A percentile compares a stretch with the other conserved stretches of the same genome.
Evolutionary conservation across 176 grass and related monocot species (phyloP).

Genomic region (Phragmites australis): DNA sequence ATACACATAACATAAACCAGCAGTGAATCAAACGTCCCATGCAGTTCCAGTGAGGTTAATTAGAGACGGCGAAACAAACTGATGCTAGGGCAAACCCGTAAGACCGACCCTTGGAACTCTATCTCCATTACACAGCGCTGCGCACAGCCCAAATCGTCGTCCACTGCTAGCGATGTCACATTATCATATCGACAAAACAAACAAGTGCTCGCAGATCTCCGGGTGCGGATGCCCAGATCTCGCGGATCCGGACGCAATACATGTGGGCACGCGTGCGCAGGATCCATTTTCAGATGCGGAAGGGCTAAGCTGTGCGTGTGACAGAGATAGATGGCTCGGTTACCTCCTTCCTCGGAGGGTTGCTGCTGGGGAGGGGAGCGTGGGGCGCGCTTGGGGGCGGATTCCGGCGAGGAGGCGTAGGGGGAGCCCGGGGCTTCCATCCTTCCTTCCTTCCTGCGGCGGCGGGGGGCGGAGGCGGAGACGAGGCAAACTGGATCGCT

Average conservation of each 20-base stretch:
- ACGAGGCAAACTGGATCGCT: constrained; percentile 13
- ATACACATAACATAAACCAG: background rate
- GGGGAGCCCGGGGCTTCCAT: constrained; percentile 88
- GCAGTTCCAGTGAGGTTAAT: background rate
- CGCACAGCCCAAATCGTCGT: background rate
- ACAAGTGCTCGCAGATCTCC: constrained; percentile 29
- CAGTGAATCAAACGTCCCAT: background rate
- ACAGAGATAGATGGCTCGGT: background rate
- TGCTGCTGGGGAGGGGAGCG: constrained; percentile 57
- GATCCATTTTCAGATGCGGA: background rate
- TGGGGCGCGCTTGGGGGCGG: constrained; percentile 66
- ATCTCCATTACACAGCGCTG: background rate
- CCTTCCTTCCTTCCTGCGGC: background rate
- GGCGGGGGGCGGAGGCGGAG: background rate
- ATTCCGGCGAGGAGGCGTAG: constrained; percentile 90
- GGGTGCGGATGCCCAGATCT: constrained; percentile 13
- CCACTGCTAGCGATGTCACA: background rate
- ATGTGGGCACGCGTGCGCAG: background rate
- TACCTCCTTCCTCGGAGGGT: constrained; percentile 42
- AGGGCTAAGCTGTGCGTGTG: background rate
- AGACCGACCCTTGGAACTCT: background rate
- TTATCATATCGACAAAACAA: background rate
- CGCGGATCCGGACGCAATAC: constrained; percentile 30
- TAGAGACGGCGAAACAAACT: background rate
- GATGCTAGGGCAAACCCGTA: background rate